Conservation (phyloP, 208 protist genomes). For the Trypanosoma scelopori region DNA sequence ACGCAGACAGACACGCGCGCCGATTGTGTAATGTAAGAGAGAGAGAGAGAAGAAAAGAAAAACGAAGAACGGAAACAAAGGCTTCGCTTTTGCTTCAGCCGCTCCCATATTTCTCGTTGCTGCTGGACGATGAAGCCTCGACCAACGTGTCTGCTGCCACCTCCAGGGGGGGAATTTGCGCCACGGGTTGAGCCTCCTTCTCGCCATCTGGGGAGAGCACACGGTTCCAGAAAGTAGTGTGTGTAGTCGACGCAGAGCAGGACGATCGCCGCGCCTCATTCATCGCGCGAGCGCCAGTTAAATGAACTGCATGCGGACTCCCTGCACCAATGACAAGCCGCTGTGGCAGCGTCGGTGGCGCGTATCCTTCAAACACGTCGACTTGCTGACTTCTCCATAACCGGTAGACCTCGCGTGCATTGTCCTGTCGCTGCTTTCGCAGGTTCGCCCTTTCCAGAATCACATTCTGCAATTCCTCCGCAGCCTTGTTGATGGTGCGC, state of each 20-base stretch:
- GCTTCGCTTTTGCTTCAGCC: neutral
- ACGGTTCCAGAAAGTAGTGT: conserved; percentile 8
- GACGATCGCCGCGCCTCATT: neutral
- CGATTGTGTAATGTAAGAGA: neutral
- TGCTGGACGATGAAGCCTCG: neutral
- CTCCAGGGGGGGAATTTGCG: neutral
- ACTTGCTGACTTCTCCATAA: conserved; percentile 77
- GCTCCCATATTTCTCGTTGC: neutral
- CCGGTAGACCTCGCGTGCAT: conserved; percentile 77
- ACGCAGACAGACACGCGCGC: no score
- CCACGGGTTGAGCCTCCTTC: neutral
- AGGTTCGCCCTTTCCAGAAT: conserved; percentile 39
- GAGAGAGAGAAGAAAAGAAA: neutral
- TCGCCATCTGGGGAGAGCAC: conserved; percentile 10
- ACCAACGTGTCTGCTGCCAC: neutral
- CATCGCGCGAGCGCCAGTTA: no score
- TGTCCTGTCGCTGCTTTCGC: conserved; percentile 63
- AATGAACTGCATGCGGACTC: neutral
- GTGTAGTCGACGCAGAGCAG: neutral
- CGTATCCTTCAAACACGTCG: conserved; percentile 65
- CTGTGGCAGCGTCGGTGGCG: conserved; percentile 31
- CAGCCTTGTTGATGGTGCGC: conserved; percentile 57
- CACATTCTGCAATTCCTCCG: conserved; percentile 43
- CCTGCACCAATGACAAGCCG: conserved; percentile 33
- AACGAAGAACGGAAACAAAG: conserved; percentile 10